Evolutionary conservation across 441 rosid genomes (phyloP), one percentile per base, ranked within the genome.

Genomic region (Lepidium campestre): DNA sequence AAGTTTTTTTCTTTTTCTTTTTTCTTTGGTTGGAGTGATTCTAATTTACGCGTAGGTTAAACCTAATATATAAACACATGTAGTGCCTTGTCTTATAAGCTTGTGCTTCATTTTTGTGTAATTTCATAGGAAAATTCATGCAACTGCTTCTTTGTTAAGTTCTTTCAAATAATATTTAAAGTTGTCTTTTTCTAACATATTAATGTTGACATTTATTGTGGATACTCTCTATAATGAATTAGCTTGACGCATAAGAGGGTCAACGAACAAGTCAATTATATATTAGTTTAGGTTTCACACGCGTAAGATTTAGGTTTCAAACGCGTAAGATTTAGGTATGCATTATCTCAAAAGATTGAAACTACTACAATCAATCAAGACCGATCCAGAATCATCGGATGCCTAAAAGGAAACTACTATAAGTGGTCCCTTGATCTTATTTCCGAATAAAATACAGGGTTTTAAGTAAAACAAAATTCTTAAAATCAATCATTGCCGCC

Each of bases 191-290:
- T 29, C 34, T 29, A 29, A 29, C 2, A 7, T 29, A 37, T 10
- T 7, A 14, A 32, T 39, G 25, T 68, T 60, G 61, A 41, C 66
- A 20, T 48, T 27, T 11, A 59, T 17, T 17, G 31, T 27, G 19
- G 49, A 50, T 27, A 31, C 10, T 19, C 10, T 19, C 8, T 37
- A 41, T 31, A 45, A 32, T 3, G 8, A 13, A 23, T 20, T 57
- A 57, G 57, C n/a, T 66, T 56, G 36, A 46, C 48, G 58, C n/a
- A 10, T 10, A 12, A 57, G 60, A 18, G 57, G 37, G 68, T 49
- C 68, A 49, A 11, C 27, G 29, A 46, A 29, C 41, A 52, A 40
- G 69, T 65, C 60, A 39, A 62, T 2, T 42, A 7, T 41, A 39
- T 3, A n/a, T n/a, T n/a, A n/a, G n/a, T n/a, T 6, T 41, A 17